Base-by-base conservation (phyloP, 352 stramenopile genomes). In the Peronosclerospora sorghi region DNA sequence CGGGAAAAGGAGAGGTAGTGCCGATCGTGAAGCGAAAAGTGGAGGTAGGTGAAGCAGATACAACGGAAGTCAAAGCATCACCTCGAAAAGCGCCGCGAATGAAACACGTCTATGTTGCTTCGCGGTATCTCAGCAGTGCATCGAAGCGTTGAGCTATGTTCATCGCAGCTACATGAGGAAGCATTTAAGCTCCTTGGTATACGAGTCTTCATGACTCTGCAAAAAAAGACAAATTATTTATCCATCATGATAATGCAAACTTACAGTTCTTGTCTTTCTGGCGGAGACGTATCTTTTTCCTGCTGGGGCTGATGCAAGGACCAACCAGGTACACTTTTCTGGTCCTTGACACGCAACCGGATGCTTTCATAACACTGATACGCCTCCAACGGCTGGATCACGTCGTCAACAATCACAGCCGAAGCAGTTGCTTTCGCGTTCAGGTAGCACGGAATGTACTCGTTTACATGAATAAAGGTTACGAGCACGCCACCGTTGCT, bases 301-400 rank as follows among this genome's bases (percentile, higher is more conserved):
- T 57, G 48, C 34, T 62, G 32, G 15, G 44, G 44, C 32, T 56
- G 32, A 28, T 77, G 54, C 4, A 91, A 61, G 43, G 78, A 91
- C 78, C 78, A 91, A 14, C 78, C 78, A 14, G 75, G 75, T 17
- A 87, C 66, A 43, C 75, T 88, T 51, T 77, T 82, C 20, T 73
- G 69, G 49, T 91, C 75, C 55, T 91, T 87, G n/a, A 91, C 75
- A 20, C 78, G 75, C 63, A 91, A 51, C 0, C 64, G 65, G 41
- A 91, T 68, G 38, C 51, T 52, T 38, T 86, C 75, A 45, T 86
- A 91, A 58, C 78, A 91, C 52, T 68, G 62, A 46, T 78, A 84
- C 27, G 58, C 56, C 9, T 59, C 49, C 0, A 48, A 44, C 1
- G 62, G 50, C 24, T 59, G 57, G 19, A 71, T 56, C 46, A 68